Percentiles rank a stretch among this genome's conserved stretches.
These are phyloP conservation scores for Mollisia scopiformis DNA, from an alignment of 2,329 filamentous ascomycete genomes.

Conservation along the genomic window DNA sequence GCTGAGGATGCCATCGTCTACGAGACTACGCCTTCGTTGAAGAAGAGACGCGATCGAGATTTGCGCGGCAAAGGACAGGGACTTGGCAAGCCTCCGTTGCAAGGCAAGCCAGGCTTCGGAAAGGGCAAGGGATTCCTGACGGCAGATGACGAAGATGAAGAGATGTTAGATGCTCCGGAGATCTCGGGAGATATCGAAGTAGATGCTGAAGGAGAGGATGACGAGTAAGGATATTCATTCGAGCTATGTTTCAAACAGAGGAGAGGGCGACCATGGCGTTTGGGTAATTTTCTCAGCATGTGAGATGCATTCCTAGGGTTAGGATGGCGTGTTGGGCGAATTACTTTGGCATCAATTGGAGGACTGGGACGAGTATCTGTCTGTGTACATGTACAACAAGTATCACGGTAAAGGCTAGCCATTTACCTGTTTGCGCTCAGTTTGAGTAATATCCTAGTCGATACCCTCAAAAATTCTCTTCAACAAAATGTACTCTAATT, in stretches of 20 bases:
- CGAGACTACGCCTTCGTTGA: conserved; percentile 29
- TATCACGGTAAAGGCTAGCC: not conserved
- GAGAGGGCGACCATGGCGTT: not conserved
- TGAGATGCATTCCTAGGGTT: not conserved
- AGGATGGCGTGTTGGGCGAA: not conserved
- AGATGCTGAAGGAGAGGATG: conserved; percentile 32
- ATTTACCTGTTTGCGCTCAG: not conserved
- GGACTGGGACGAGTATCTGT: not conserved
- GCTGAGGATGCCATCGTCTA: conserved; percentile 30
- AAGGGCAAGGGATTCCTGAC: conserved; percentile 11
- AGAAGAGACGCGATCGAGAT: conserved; percentile 26
- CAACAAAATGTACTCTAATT: not conserved
- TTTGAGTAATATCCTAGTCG: not conserved
- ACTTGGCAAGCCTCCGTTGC: conserved; percentile 33
- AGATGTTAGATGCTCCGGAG: conserved; percentile 38
- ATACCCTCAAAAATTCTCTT: not conserved
- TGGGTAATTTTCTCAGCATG: not conserved
- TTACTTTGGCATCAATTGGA: not conserved
- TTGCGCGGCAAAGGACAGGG: conserved; percentile 24
- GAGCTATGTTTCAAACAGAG: not conserved
- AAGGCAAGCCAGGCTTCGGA: conserved; percentile 13
- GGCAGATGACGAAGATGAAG: conserved; percentile 30
- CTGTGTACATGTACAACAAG: not conserved
- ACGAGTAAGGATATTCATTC: not conserved
- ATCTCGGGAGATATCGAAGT: conserved; percentile 23